Conservation (phyloP, 2,329 filamentous ascomycete genomes). For the Colletotrichum viniferum region DNA sequence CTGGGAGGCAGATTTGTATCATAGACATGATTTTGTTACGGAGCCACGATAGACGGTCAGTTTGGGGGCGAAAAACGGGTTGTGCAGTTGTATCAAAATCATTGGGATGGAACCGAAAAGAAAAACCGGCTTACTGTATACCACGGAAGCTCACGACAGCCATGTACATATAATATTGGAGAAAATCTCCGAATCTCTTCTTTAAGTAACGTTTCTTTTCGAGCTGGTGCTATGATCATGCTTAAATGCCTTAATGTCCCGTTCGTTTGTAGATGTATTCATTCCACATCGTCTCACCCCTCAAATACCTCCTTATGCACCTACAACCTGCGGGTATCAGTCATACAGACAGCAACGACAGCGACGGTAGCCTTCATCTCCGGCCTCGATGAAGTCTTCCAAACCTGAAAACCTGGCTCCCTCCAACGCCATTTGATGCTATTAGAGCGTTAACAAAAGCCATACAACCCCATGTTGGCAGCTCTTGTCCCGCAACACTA, state of each 20-base stretch:
- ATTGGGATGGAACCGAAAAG: neutral
- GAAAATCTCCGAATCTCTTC: constrained; percentile 12
- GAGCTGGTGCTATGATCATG: neutral
- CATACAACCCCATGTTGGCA: neutral
- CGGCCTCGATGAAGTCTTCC: neutral
- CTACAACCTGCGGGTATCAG: neutral
- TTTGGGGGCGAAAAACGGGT: neutral
- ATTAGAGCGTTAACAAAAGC: neutral
- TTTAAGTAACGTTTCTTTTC: neutral
- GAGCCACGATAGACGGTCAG: neutral
- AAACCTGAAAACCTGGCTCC: neutral
- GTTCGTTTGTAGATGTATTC: neutral
- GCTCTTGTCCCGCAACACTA: neutral
- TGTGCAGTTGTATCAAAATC: neutral
- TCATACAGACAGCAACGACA: neutral
- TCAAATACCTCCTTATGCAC: neutral
- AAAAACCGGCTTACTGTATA: neutral
- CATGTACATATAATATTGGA: constrained; percentile 13
- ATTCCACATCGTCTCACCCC: neutral
- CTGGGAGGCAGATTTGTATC: constrained; percentile 1
- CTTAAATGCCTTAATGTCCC: neutral
- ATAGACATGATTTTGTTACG: constrained; percentile 1
- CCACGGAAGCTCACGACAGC: neutral
- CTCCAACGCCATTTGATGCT: neutral
- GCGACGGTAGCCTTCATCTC: neutral